Evolutionary conservation across 1,284 basidiomycete species (phyloP), one percentile per base, ranked within the genome.

Genomic region (Prillingera fragicola): DNA sequence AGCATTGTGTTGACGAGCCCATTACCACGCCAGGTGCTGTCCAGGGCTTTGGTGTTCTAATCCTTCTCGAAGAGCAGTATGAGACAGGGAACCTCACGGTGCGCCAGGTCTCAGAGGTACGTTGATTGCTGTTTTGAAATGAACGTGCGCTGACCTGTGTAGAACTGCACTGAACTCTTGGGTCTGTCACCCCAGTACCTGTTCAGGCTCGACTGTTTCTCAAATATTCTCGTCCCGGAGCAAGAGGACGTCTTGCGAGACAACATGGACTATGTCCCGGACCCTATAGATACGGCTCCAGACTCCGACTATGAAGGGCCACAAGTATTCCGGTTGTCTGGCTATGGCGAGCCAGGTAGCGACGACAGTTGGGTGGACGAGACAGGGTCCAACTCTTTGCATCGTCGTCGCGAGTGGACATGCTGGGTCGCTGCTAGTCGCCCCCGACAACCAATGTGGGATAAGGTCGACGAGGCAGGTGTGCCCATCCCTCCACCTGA

Each of bases 381-480:
- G 27, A 15, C 13, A 29, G 21, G 19, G 23, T 21, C 14, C 18
- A 15, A 8, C 14, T 15, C 27, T 35, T 23, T 8, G 15, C 13
- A 7, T 23, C 50, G 58, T 28, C 74, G 77, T 33, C 73, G 75
- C 14, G 70, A 73, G n/a, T 91, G 87, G 87, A 81, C 80, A 1
- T 87, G 84, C 55, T 90, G 87, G 85, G 87, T 85, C 55, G 86
- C 85, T 0, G 78, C 84, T 0, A 86, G 90, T 66, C 75, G 83
- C 9, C 80, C 80, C 0, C 59, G 63, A 14, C 60, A 55, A 33
- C 58, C 37, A 3, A 18, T 48, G 19, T 51, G 56, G 59, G 29
- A 64, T 32, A 47, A 61, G 48, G 39, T 59, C 45, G 52, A 67
- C 36, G 50, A 45, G 3, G 19, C 55, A 2, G 67, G 63, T 4